Evolutionary conservation across 371 early-diverging fungal species (phyloP).

Genomic region (Zychaea mexicana): DNA sequence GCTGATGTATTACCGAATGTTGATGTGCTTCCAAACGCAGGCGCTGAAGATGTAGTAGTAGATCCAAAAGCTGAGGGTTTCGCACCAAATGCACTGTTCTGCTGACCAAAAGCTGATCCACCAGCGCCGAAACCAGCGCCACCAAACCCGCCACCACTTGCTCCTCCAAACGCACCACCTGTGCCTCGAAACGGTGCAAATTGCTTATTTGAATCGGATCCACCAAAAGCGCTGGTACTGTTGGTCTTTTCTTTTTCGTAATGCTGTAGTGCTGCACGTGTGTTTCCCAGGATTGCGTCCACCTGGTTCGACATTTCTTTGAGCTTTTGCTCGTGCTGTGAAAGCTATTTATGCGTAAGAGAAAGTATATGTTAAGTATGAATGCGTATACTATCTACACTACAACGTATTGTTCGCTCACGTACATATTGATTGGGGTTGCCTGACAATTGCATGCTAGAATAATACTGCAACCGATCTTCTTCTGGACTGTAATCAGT

Average conservation of each 20-base stretch:
- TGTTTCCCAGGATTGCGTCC: conserved; percentile 31
- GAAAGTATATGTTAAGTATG: neutral
- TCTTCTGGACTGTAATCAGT: conserved; percentile 62
- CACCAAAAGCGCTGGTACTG: conserved; percentile 30
- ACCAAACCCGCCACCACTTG: conserved; percentile 6
- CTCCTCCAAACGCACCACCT: conserved; percentile 14
- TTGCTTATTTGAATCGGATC: conserved; percentile 13
- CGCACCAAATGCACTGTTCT: conserved; percentile 16
- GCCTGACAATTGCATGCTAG: conserved; percentile 34
- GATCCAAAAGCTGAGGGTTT: neutral
- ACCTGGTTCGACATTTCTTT: conserved; percentile 36
- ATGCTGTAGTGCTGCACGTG: conserved; percentile 39
- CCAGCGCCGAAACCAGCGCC: conserved; percentile 14
- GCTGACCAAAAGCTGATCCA: conserved; percentile 14
- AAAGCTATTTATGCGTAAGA: conserved; percentile 15
- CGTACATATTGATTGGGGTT: conserved; percentile 45
- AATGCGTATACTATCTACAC: neutral
- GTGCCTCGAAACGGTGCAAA: conserved; percentile 36
- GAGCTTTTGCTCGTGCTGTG: conserved; percentile 25
- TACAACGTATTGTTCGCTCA: neutral
- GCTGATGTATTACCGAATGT: conserved; percentile 17
- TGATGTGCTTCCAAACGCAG: conserved; percentile 4
- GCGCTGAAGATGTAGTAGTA: neutral
- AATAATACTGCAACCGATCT: conserved; percentile 56
- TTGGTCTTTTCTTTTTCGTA: conserved; percentile 39